phyloP scores from a whole-genome alignment of 495 filamentous ascomycete species.

The Beverwykella pulmonaria region DNA sequence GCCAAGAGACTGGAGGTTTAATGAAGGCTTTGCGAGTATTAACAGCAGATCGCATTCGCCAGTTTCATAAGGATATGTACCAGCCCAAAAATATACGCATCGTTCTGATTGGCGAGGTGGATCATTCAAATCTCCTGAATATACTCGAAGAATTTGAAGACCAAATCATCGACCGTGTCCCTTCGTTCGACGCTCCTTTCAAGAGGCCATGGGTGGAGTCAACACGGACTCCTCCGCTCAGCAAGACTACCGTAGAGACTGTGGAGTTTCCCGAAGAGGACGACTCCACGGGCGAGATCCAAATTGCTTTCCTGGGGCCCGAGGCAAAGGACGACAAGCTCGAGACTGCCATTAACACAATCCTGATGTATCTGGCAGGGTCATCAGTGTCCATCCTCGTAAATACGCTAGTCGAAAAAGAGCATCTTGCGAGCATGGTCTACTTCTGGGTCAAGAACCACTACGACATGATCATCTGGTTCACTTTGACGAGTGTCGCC shows the following conservation, averaged over 20 bases:
- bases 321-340: slow-evolving; percentile 60
- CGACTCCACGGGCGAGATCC: slow-evolving; percentile 84
- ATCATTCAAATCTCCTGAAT: slow-evolving; percentile 75
- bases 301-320: slow-evolving; percentile 83
- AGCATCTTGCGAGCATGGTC: slow-evolving; percentile 84
- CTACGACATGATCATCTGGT: slow-evolving; percentile 79
- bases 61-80: slow-evolving; percentile 96
- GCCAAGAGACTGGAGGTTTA: slow-evolving; percentile 97
- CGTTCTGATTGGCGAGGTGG: slow-evolving; percentile 84
- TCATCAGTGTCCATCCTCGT: slow-evolving; percentile 92
- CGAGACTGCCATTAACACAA: slow-evolving; percentile 65
- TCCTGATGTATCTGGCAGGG: slow-evolving; percentile 82
- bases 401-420: slow-evolving; percentile 89
- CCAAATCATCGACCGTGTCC: slow-evolving; percentile 78
- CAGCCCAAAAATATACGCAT: slow-evolving; percentile 94
- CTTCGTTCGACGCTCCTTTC: slow-evolving; percentile 71
- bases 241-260: slow-evolving; percentile 68
- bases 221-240: slow-evolving; percentile 68
- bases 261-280: slow-evolving; percentile 97
- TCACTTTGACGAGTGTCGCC: slow-evolving; percentile 80
- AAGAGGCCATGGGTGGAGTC: slow-evolving; percentile 91
- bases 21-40: slow-evolving; percentile 86
- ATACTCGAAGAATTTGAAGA: slow-evolving; percentile 88
- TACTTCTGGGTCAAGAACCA: slow-evolving; percentile 73
- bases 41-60: slow-evolving; percentile 83